Percentiles rank a stretch among this genome's conserved stretches.
Evolutionary conservation across 2,329 filamentous ascomycete genomes (phyloP).

Genomic region (Fusarium agapanthi): DNA sequence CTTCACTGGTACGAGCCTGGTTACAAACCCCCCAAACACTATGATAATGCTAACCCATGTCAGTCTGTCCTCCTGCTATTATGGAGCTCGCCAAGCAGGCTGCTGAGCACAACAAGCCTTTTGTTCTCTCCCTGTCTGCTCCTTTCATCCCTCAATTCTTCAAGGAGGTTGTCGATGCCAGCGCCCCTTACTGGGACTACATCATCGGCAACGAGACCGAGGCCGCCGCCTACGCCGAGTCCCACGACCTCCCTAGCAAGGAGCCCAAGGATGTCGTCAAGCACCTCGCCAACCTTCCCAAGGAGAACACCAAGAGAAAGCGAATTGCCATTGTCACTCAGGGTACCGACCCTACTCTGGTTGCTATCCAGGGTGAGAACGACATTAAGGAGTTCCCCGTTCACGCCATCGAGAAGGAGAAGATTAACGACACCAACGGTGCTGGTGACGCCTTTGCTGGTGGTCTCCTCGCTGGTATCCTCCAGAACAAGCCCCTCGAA

Average conservation of each 20-base stretch:
- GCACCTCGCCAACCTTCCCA: slow-evolving; percentile 85
- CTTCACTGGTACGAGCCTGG: slow-evolving; percentile 69
- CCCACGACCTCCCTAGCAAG: slow-evolving; percentile 76
- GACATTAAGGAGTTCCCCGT: slow-evolving; percentile 82
- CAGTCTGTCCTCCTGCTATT: slow-evolving; percentile 88
- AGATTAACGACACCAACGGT: slow-evolving; percentile 96
- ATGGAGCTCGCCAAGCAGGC: slow-evolving; percentile 91
- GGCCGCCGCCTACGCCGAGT: slow-evolving; percentile 85
- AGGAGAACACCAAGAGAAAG: slow-evolving; percentile 87
- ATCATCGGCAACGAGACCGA: slow-evolving; percentile 98
- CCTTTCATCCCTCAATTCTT: slow-evolving; percentile 98
- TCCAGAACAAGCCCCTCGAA: slow-evolving; percentile 83
- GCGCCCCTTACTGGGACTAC: slow-evolving; percentile 92
- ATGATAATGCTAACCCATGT: slow-evolving; percentile 6
- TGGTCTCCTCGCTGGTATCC: slow-evolving; percentile 89
- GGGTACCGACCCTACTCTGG: slow-evolving; percentile 88
- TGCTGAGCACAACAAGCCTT: slow-evolving; percentile 86
- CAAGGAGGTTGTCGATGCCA: slow-evolving; percentile 91
- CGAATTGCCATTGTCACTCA: slow-evolving; percentile 93
- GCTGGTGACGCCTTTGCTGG: slow-evolving; percentile 97
- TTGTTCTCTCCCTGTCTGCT: slow-evolving; percentile 90
- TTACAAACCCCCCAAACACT: neutral
- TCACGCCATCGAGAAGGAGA: slow-evolving; percentile 75
- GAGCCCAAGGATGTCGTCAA: slow-evolving; percentile 87
- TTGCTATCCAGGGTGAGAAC: slow-evolving; percentile 77